These are phyloP conservation scores for Thermoascus crustaceus DNA, from an alignment of 2,329 filamentous ascomycete species.

Conservation along the genomic window DNA sequence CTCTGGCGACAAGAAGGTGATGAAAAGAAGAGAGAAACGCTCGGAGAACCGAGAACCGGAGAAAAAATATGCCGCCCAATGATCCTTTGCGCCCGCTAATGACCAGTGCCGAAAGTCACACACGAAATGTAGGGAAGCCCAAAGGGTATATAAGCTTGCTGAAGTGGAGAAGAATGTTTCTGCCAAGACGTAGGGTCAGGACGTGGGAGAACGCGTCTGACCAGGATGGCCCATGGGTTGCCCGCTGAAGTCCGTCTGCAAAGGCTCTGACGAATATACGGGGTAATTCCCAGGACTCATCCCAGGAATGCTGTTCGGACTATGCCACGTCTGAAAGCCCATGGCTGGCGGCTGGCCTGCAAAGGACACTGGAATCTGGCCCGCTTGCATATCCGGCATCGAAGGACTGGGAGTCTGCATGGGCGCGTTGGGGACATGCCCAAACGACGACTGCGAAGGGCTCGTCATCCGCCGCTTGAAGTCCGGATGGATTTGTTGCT, in stretches of 20 bases:
- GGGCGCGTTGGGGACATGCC: conserved; percentile 8
- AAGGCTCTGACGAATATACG: conserved; percentile 21
- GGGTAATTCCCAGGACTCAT: conserved; percentile 27
- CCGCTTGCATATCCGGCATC: conserved; percentile 18
- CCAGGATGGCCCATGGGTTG: conserved; percentile 26
- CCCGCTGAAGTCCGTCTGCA: conserved; percentile 11
- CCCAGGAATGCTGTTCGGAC: conserved; percentile 19
- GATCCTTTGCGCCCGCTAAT: conserved; percentile 32
- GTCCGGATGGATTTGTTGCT: conserved; percentile 22
- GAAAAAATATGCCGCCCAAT: conserved; percentile 24
- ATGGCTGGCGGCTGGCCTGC: conserved; percentile 19
- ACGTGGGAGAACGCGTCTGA: conserved; percentile 18
- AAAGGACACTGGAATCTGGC: conserved; percentile 23
- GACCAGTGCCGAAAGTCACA: conserved; percentile 22
- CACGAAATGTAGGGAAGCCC: conserved; percentile 1
- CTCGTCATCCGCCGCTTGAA: conserved; percentile 31
- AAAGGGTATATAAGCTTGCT: conserved; percentile 5
- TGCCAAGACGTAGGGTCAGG: conserved; percentile 8
- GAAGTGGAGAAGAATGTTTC: conserved; percentile 5
- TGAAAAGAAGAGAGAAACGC: conserved; percentile 1
- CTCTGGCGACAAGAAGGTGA: not conserved
- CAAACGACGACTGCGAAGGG: conserved; percentile 20
- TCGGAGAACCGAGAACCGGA: conserved; percentile 13
- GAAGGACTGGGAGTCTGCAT: conserved; percentile 18
- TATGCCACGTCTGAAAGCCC: conserved; percentile 23